Percentiles rank a stretch among this genome's conserved stretches.
Evolutionary conservation across 495 filamentous ascomycete genomes (phyloP).

Genomic region (Penicillium dipodomyicola): DNA sequence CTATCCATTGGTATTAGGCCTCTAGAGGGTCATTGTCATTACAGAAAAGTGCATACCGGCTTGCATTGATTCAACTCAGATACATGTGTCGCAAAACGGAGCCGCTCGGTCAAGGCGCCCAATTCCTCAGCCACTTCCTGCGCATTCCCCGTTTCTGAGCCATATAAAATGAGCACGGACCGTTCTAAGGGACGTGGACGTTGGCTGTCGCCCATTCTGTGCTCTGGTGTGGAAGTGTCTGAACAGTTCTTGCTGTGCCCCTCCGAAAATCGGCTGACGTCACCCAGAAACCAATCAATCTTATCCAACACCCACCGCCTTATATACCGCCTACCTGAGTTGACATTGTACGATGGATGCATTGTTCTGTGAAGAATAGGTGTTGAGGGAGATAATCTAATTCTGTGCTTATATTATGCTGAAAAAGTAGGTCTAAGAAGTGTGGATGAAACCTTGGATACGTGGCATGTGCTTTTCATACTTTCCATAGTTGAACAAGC

Average conservation of each 20-base stretch:
- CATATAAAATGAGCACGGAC: conserved; percentile 81
- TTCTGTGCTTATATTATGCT: background rate
- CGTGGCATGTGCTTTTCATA: no score
- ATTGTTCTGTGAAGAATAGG: background rate
- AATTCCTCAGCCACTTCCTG: conserved; percentile 87
- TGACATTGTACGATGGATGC: background rate
- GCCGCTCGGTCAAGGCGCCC: conserved; percentile 64
- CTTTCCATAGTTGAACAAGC: no score
- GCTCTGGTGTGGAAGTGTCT: conserved; percentile 1
- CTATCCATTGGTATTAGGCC: conserved; percentile 29
- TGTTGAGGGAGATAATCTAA: background rate
- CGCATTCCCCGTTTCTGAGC: conserved; percentile 90
- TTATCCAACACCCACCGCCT: background rate
- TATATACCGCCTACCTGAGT: background rate
- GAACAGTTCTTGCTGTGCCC: background rate
- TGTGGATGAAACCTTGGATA: no score
- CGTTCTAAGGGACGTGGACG: conserved; percentile 27
- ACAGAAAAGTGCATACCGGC: conserved; percentile 54
- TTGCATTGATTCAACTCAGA: conserved; percentile 72
- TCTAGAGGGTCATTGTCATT: background rate
- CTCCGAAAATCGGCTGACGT: conserved; percentile 28
- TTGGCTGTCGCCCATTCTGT: conserved; percentile 28
- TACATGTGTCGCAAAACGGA: conserved; percentile 73
- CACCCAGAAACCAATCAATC: conserved; percentile 13
- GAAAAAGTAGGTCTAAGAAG: no score